Base-by-base conservation (phyloP, 129 eudicot species). In the Lactuca saligna region DNA sequence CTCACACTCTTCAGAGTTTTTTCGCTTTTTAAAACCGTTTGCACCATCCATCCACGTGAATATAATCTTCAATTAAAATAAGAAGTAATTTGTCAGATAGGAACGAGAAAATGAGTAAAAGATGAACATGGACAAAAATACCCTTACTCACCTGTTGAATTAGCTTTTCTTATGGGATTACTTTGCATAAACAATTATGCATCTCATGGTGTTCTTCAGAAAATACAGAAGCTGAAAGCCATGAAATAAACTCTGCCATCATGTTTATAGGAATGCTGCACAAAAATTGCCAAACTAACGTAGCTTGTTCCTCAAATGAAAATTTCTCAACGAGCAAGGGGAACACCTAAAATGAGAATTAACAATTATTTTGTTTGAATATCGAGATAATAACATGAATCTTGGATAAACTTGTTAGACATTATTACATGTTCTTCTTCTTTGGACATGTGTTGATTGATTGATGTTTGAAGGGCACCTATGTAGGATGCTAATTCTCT, bases 201-300 rank as follows among this genome's bases (percentile, higher is more conserved):
- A 94, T 87, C 74, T 94, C 99, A 71, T 89, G n/a, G 8, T 84
- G 82, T 74, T 94, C 99, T 77, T 89, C 99, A 62, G 88, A 64
- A 49, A 96, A 94, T 41, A 94, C 83, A 35, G 96, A 94, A 48
- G 97, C 84, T 54, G 99, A 89, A 75, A 94, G 96, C 99, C 99
- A 94, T 32, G 99, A 97, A 46, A 94, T 88, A 64, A 94, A 94
- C 82, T 94, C 97, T 50, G 91, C 92, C 99, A 94, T 89, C 99
- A 94, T 94, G 79, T 89, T 89, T 17, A 89, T 96, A n/a, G 99
- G 97, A 83, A 94, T 94, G 77, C 97, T 89, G 82, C 99, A 94
- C 71, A 94, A 77, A 78, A 94, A 94, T 56, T 87, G 97, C 99
- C 99, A 94, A 44, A 89, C 99, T 71, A 94, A 66, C 14, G 97